Evolutionary conservation across 2,329 filamentous ascomycete genomes (phyloP), one percentile per base, ranked within the genome.

Genomic region (Penicillium decumbens): DNA sequence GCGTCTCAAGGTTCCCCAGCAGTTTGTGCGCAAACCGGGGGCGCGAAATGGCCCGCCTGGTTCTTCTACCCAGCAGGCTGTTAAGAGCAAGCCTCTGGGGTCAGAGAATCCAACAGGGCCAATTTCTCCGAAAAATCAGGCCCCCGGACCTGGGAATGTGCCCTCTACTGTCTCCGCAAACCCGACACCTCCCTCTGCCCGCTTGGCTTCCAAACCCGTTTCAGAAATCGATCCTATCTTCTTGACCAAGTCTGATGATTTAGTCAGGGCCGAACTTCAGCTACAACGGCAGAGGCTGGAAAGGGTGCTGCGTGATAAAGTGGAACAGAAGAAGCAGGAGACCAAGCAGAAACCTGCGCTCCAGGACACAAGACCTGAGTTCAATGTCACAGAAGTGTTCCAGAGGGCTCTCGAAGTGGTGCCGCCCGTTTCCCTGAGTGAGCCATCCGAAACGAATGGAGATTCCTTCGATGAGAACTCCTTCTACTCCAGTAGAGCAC

Each of bases 381-480:
- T 89, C 68, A 80, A 89, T 68, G 76, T 89, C 57, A 79, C 83
- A 56, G 82, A 89, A 68, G 84, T 95, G 53, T 76, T 92, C 65
- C 77, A 79, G 59, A 84, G 83, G 68, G 87, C 86, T 41, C 76
- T 86, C 66, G 79, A 83, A 56, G 75, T 89, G 60, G 88, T 89
- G 65, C 83, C 85, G 69, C 83, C 83, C 48, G 77, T 84, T 59
- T 80, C 85, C 63, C 75, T 78, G 56, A 72, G 80, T 62, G 71
- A 77, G 67, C 72, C 59, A 32, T 66, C 72, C 54, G 67, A 71
- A 60, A 77, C 84, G 15, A 87, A 79, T 27, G 38, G 20, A 79
- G 88, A 92, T 70, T 93, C 89, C 30, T 88, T 90, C 74, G 90
- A 96, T 72, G 87, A 95, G 68, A 90, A 95, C 66, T 93, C 90